phyloP scores from a whole-genome alignment of 1,284 basidiomycete genomes.

The Cryptococcus sp. region DNA sequence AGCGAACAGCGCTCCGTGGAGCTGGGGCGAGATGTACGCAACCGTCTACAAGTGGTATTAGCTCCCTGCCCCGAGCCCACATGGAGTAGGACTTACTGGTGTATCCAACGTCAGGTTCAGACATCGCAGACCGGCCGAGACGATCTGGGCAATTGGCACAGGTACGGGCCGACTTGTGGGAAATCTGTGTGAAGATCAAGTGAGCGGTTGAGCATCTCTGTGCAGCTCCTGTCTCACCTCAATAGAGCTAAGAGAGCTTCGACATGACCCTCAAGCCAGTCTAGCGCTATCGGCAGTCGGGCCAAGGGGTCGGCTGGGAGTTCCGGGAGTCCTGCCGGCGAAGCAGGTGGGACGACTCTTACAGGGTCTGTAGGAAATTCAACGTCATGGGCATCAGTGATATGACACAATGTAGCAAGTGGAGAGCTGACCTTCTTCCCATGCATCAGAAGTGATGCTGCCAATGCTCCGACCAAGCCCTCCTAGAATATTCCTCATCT shows the following conservation, averaged over 20 bases:
- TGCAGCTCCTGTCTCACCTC: slow-evolving; percentile 14
- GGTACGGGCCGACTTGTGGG: slow-evolving; percentile 67
- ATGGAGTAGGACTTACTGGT: slow-evolving; percentile 48
- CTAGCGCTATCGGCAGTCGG: slow-evolving; percentile 25
- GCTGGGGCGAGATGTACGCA: slow-evolving; percentile 41
- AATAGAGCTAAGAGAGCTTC: slow-evolving; percentile 36
- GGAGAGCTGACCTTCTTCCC: slow-evolving; percentile 34
- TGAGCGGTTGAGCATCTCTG: slow-evolving; percentile 1
- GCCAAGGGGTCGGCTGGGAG: slow-evolving; percentile 32
- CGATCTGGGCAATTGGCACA: slow-evolving; percentile 65
- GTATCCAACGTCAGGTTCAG: slow-evolving; percentile 64
- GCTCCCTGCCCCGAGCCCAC: not conserved
- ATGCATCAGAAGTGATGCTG: slow-evolving; percentile 36
- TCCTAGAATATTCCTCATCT: slow-evolving; percentile 39
- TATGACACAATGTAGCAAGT: not conserved
- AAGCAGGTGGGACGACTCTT: slow-evolving; percentile 11
- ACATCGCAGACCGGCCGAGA: slow-evolving; percentile 47
- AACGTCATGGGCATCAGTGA: not conserved
- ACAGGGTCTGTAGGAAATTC: slow-evolving; percentile 11
- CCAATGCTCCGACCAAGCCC: slow-evolving; percentile 30
- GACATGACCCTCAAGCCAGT: slow-evolving; percentile 35
- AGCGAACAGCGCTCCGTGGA: slow-evolving; percentile 38
- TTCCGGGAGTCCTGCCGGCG: slow-evolving; percentile 18
- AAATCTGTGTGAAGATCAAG: slow-evolving; percentile 53
- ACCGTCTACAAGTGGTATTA: slow-evolving; percentile 25